Evolutionary conservation across 495 filamentous ascomycete genomes (phyloP).

Genomic region (Daldinia loculata): DNA sequence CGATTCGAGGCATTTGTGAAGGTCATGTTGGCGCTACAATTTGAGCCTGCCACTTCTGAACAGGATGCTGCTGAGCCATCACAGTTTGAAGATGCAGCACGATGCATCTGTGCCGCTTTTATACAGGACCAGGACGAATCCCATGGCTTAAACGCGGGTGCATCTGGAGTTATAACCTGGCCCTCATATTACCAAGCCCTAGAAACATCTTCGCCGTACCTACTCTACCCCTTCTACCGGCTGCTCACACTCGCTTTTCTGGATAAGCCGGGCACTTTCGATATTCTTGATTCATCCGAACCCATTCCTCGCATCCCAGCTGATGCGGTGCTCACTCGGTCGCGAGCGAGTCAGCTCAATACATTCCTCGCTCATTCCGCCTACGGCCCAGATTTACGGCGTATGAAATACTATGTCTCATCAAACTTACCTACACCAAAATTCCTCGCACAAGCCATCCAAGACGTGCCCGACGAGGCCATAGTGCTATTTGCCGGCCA

Average conservation of each 20-base stretch:
- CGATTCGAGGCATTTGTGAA: slow-evolving; percentile 33
- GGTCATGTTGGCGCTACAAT: slow-evolving; percentile 33
- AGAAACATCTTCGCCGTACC: slow-evolving; percentile 47
- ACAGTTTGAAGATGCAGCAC: slow-evolving; percentile 32
- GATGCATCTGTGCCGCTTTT: slow-evolving; percentile 33
- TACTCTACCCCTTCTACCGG: slow-evolving; percentile 41
- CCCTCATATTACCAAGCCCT: slow-evolving; percentile 52
- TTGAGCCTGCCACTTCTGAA: background rate
- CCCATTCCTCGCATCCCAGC: background rate
- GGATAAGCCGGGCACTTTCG: background rate
- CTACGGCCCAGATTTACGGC: slow-evolving; percentile 1
- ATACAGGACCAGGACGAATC: background rate
- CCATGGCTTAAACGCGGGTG: background rate
- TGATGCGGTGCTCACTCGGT: slow-evolving; percentile 19
- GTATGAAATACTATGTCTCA: background rate
- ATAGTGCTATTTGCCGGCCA: slow-evolving; percentile 23
- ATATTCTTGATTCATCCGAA: background rate
- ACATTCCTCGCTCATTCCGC: slow-evolving; percentile 22
- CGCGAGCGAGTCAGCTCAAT: slow-evolving; percentile 29
- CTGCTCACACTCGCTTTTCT: slow-evolving; percentile 29
- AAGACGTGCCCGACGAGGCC: slow-evolving; percentile 15
- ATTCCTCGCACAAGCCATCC: slow-evolving; percentile 3
- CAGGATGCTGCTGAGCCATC: background rate
- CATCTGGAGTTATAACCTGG: slow-evolving; percentile 26
- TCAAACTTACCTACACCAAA: slow-evolving; percentile 3